These are phyloP conservation scores for Backusella mclennaniae DNA, from an alignment of 192 early-diverging fungal genomes.

Conservation along the genomic window DNA sequence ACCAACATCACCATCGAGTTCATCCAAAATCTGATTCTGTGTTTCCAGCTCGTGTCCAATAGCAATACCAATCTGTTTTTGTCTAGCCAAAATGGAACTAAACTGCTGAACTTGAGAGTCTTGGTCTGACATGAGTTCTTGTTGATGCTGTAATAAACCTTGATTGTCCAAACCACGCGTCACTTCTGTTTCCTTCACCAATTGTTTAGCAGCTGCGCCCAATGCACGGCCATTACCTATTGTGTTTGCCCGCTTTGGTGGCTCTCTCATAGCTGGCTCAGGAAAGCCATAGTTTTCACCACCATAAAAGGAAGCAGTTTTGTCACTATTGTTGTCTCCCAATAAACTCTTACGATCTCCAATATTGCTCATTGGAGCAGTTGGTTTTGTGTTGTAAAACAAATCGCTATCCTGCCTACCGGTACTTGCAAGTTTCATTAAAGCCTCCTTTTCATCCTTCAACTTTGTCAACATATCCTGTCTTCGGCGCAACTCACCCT, in stretches of 20 bases:
- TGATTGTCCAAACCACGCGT: slow-evolving; percentile 77
- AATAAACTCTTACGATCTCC: slow-evolving; percentile 47
- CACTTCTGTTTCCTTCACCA: slow-evolving; percentile 65
- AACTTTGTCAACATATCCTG: slow-evolving; percentile 74
- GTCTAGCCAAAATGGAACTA: slow-evolving; percentile 71
- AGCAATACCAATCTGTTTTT: slow-evolving; percentile 81
- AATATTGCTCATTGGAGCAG: slow-evolving; percentile 13
- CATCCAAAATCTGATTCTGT: slow-evolving; percentile 87
- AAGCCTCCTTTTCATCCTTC: slow-evolving; percentile 66
- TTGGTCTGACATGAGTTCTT: slow-evolving; percentile 77
- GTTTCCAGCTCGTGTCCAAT: slow-evolving; percentile 90
- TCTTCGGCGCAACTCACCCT: slow-evolving; percentile 74
- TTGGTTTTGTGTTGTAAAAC: slow-evolving; percentile 21
- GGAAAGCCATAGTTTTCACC: background rate
- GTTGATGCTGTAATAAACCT: slow-evolving; percentile 75
- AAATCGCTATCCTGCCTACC: slow-evolving; percentile 47
- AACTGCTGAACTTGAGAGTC: slow-evolving; percentile 79
- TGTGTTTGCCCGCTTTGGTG: slow-evolving; percentile 3
- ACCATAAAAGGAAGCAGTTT: background rate
- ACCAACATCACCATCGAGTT: slow-evolving; percentile 80
- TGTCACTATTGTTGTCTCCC: slow-evolving; percentile 9
- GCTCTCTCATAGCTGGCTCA: background rate
- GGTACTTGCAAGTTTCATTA: slow-evolving; percentile 59
- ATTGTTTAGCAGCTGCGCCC: slow-evolving; percentile 18
- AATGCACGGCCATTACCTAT: slow-evolving; percentile 13